Evolutionary conservation across 306 rosid genomes (phyloP).

Genomic region (Senna siamea): DNA sequence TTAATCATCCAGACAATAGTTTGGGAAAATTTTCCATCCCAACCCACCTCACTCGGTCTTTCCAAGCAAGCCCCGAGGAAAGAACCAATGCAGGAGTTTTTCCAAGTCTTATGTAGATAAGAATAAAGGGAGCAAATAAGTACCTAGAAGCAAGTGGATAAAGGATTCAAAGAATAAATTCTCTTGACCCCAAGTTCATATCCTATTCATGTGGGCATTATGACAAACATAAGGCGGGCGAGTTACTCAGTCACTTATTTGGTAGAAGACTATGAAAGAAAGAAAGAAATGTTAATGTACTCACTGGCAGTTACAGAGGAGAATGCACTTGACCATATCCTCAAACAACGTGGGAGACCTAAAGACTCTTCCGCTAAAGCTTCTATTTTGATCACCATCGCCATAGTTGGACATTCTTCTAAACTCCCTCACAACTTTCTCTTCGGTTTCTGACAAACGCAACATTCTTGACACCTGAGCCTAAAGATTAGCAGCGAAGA

Average conservation of each 20-base stretch:
- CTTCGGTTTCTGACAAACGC: slow-evolving; percentile 42
- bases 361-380: slow-evolving; percentile 50
- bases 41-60: too few relatives aligned
- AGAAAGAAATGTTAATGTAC: background rate
- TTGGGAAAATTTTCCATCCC: too few relatives aligned
- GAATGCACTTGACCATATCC: slow-evolving; percentile 66
- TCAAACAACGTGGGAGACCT: slow-evolving; percentile 61
- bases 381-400: background rate
- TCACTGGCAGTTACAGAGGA: slow-evolving; percentile 62
- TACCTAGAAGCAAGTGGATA: background rate
- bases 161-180: background rate
- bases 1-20: too few relatives aligned
- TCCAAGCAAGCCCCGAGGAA: too few relatives aligned
- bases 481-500: background rate
- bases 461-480: slow-evolving; percentile 51
- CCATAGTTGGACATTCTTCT: slow-evolving; percentile 6
- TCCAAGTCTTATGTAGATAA: too few relatives aligned
- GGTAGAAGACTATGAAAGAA: background rate
- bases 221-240: too few relatives aligned
- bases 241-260: too few relatives aligned
- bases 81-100: too few relatives aligned
- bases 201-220: too few relatives aligned
- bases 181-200: background rate
- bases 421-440: slow-evolving; percentile 43
- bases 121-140: background rate